Evolutionary conservation across 2,329 filamentous ascomycete genomes (phyloP).

Genomic region (Huntiella decipiens): DNA sequence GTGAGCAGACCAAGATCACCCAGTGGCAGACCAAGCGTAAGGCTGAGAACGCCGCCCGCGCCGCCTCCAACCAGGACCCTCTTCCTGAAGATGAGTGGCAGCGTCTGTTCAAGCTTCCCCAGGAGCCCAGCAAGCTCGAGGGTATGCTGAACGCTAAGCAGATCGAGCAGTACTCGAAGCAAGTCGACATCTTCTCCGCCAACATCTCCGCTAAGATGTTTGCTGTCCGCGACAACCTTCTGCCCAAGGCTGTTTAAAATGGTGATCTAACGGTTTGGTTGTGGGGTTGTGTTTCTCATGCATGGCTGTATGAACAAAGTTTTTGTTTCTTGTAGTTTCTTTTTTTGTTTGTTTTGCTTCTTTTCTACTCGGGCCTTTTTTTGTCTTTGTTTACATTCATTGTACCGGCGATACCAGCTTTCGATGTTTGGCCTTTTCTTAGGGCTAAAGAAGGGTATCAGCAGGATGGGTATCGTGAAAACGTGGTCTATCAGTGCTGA

Average conservation of each 20-base stretch:
- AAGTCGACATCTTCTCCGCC: slow-evolving; percentile 90
- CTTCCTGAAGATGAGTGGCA: slow-evolving; percentile 97
- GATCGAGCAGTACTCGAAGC: slow-evolving; percentile 93
- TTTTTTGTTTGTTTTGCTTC: slow-evolving; percentile 16
- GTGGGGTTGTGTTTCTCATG: slow-evolving; percentile 6
- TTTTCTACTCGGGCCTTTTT: slow-evolving; percentile 13
- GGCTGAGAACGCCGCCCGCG: slow-evolving; percentile 74
- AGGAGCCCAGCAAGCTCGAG: slow-evolving; percentile 83
- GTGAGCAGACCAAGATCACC: slow-evolving; percentile 91
- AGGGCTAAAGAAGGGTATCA: no score
- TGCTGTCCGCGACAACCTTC: slow-evolving; percentile 57
- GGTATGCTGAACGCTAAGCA: slow-evolving; percentile 88
- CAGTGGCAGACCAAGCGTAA: slow-evolving; percentile 96
- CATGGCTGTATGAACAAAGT: slow-evolving; percentile 10
- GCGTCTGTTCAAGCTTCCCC: slow-evolving; percentile 90
- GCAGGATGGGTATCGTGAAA: no score
- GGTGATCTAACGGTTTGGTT: not conserved
- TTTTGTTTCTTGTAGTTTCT: slow-evolving; percentile 16
- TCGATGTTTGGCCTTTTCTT: not conserved
- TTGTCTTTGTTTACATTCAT: slow-evolving; percentile 15
- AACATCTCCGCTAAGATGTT: slow-evolving; percentile 95
- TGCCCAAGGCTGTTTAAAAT: slow-evolving; percentile 27
- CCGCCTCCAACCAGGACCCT: slow-evolving; percentile 68
- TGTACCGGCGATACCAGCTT: not conserved
- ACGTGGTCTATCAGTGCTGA: no score